These are phyloP conservation scores for Pythium brachiatum DNA, from an alignment of 352 stramenopile species.

Conservation along the genomic window DNA sequence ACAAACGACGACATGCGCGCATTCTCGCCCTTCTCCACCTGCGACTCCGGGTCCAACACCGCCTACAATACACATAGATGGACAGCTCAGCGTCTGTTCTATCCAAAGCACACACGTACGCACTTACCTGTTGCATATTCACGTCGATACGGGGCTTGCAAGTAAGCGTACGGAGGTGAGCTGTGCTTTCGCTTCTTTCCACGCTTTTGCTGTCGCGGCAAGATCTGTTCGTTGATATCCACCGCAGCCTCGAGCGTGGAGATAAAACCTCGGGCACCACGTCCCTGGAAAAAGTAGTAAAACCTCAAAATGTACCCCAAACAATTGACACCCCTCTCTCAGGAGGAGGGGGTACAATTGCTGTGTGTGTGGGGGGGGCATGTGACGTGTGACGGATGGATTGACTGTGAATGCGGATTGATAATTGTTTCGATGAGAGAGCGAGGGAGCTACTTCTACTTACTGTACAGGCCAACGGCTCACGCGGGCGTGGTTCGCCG, in stretches of 20 bases:
- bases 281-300: not conserved
- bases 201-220: not conserved
- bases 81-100: not conserved
- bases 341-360: not conserved
- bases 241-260: not conserved
- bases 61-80: not conserved
- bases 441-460: not conserved
- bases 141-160: not conserved
- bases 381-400: not conserved
- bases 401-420: not conserved
- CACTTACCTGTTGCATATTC: not conserved
- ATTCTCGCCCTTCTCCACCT: slow-evolving; percentile 92
- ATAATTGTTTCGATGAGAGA: not conserved
- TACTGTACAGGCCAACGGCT: not conserved
- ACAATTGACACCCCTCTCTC: not conserved
- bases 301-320: not conserved
- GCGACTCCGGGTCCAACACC: not conserved
- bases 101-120: not conserved
- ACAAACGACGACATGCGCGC: slow-evolving; percentile 98
- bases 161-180: not conserved
- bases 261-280: not conserved
- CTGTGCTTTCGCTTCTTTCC: not conserved
- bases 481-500: slow-evolving; percentile 20
- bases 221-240: slow-evolving; percentile 1
- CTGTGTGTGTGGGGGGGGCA: not conserved